phyloP scores from a whole-genome alignment of 2,329 filamentous ascomycete species.

The Stachybotrys chartarum region DNA sequence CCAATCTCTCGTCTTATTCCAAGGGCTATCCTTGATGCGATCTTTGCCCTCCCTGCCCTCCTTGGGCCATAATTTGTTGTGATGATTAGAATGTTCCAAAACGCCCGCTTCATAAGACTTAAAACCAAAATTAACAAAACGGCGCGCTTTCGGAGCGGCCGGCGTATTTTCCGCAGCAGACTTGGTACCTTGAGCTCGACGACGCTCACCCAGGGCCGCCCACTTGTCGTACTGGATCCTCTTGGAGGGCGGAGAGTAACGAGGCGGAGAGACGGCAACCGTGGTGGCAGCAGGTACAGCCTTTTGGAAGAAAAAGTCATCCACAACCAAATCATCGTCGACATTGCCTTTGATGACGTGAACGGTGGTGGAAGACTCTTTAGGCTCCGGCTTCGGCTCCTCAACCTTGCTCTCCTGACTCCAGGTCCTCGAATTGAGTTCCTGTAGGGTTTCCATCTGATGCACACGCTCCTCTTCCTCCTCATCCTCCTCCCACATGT shows the following conservation, averaged over 20 bases:
- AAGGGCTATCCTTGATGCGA: conserved; percentile 45
- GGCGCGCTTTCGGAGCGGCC: conserved; percentile 38
- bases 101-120: conserved; percentile 40
- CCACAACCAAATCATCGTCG: conserved; percentile 59
- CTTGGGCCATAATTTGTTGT: conserved; percentile 26
- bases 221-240: conserved; percentile 69
- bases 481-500: conserved; percentile 90
- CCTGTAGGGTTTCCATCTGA: conserved; percentile 45
- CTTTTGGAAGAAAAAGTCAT: conserved; percentile 70
- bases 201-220: conserved; percentile 77
- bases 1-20: conserved; percentile 52
- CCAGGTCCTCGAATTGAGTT: conserved; percentile 69
- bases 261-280: conserved; percentile 31
- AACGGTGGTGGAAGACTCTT: conserved; percentile 10
- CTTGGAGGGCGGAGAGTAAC: conserved; percentile 62
- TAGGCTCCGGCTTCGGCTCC: conserved; percentile 11
- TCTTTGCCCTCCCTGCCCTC: conserved; percentile 18
- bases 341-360: conserved; percentile 40
- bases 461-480: conserved; percentile 61
- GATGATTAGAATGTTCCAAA: conserved; percentile 37
- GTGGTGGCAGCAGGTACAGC: conserved; percentile 31
- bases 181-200: conserved; percentile 56
- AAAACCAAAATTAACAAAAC: conserved; percentile 39
- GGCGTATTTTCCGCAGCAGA: conserved; percentile 44
- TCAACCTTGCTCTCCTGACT: conserved; percentile 61